These are phyloP conservation scores for Pulveroboletus frians DNA, from an alignment of 768 basidiomycete genomes.

Conservation along the genomic window DNA sequence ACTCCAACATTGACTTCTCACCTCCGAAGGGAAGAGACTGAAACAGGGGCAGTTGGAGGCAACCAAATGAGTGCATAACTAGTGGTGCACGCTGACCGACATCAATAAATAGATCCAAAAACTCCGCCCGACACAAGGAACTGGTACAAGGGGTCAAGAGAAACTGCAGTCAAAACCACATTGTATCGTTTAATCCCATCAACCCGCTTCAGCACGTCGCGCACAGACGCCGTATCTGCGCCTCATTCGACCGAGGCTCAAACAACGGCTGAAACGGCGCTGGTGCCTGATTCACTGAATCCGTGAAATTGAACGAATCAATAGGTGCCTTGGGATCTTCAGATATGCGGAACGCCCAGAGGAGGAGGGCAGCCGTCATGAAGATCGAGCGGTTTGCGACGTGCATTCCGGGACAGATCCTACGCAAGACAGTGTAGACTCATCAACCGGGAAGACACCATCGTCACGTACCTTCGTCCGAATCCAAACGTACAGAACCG, in stretches of 20 bases:
- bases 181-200: not conserved
- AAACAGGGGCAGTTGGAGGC: no score
- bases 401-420: slow-evolving; percentile 4
- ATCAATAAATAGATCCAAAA: no score
- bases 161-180: not conserved
- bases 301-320: not conserved
- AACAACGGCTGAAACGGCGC: not conserved
- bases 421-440: not conserved
- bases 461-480: slow-evolving; percentile 1
- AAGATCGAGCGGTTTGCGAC: slow-evolving; percentile 7
- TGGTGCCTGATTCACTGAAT: not conserved
- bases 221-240: slow-evolving; percentile 2
- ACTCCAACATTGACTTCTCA: no score
- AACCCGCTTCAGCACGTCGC: not conserved
- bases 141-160: no score
- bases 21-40: no score
- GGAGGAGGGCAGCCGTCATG: not conserved
- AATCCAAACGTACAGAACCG: slow-evolving; percentile 8
- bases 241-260: not conserved
- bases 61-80: no score
- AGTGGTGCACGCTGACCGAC: no score
- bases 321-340: slow-evolving; percentile 2
- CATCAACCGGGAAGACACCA: no score
- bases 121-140: no score
- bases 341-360: slow-evolving; percentile 4